Conservation (phyloP, 2,329 filamentous ascomycete species). For the Hypoxylon sp. region DNA sequence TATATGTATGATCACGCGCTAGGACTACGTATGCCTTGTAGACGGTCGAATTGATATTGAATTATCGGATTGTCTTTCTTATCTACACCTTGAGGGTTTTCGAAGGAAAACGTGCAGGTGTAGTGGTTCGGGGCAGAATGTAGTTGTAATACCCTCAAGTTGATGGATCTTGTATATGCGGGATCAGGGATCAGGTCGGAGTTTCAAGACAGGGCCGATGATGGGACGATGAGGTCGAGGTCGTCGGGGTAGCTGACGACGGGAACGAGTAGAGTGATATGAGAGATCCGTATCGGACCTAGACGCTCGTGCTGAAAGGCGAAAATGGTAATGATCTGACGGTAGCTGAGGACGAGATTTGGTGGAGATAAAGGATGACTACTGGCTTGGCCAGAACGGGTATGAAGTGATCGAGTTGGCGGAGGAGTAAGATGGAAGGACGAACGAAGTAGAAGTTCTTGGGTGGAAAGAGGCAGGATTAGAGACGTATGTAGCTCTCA, state of each 20-base stretch:
- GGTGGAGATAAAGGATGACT: constrained; percentile 36
- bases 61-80: constrained; percentile 69
- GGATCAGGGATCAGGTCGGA: constrained; percentile 52
- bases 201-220: constrained; percentile 51
- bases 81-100: constrained; percentile 91
- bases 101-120: constrained; percentile 96
- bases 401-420: constrained; percentile 48
- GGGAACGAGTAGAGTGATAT: constrained; percentile 46
- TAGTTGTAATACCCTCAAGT: constrained; percentile 54
- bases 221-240: constrained; percentile 51
- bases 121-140: constrained; percentile 67
- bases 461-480: constrained; percentile 49
- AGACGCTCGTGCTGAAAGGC: constrained; percentile 46
- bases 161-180: constrained; percentile 47
- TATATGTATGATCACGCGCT: constrained; percentile 55
- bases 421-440: constrained; percentile 54
- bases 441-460: constrained; percentile 47
- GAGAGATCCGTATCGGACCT: constrained; percentile 49
- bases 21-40: constrained; percentile 54
- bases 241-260: constrained; percentile 43
- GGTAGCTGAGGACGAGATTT: constrained; percentile 41
- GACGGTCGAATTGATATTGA: constrained; percentile 59
- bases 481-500: constrained; percentile 56
- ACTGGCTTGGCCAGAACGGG: constrained; percentile 40
- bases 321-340: constrained; percentile 42